Percentiles rank a stretch among this genome's conserved stretches.
Conservation (phyloP, 2,329 filamentous ascomycete species). For the Aureobasidium zeae region DNA sequence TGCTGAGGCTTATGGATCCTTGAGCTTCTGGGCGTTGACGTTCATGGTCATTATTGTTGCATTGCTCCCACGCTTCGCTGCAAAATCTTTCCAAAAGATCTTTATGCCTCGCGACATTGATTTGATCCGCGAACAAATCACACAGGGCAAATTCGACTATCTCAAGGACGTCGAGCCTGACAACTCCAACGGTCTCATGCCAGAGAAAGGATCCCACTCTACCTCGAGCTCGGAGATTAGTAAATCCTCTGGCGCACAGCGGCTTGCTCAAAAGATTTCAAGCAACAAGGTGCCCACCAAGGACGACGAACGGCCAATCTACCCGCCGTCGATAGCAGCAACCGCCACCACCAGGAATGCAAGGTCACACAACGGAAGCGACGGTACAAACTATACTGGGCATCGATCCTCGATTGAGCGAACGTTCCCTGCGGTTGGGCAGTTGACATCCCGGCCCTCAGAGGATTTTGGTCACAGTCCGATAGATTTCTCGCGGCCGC, state of each 20-base stretch:
- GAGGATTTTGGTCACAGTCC: constrained; percentile 8
- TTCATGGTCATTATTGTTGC: constrained; percentile 72
- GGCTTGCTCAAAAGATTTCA: constrained; percentile 43
- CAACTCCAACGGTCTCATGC: constrained; percentile 30
- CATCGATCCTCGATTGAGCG: constrained; percentile 33
- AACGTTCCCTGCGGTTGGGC: constrained; percentile 30
- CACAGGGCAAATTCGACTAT: constrained; percentile 70
- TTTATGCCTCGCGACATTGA: constrained; percentile 89
- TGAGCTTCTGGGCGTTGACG: constrained; percentile 80
- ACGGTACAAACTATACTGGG: constrained; percentile 80
- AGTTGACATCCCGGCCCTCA: constrained; percentile 13
- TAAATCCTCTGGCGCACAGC: constrained; percentile 29
- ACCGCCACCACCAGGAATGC: constrained; percentile 72
- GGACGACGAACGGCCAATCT: constrained; percentile 86
- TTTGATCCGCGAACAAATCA: constrained; percentile 87
- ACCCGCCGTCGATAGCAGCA: constrained; percentile 76
- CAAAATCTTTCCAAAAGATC: constrained; percentile 86
- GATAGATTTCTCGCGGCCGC: constrained; percentile 21
- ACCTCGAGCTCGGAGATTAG: constrained; percentile 50
- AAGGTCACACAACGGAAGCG: constrained; percentile 80
- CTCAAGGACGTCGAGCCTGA: constrained; percentile 48
- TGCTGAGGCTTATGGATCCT: constrained; percentile 65
- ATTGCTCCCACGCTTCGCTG: constrained; percentile 74
- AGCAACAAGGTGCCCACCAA: constrained; percentile 51
- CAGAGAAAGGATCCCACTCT: constrained; percentile 39